Evolutionary conservation across 768 basidiomycete genomes (phyloP), one percentile per base, ranked within the genome.

Genomic region (Pulveroboletus sp.): DNA sequence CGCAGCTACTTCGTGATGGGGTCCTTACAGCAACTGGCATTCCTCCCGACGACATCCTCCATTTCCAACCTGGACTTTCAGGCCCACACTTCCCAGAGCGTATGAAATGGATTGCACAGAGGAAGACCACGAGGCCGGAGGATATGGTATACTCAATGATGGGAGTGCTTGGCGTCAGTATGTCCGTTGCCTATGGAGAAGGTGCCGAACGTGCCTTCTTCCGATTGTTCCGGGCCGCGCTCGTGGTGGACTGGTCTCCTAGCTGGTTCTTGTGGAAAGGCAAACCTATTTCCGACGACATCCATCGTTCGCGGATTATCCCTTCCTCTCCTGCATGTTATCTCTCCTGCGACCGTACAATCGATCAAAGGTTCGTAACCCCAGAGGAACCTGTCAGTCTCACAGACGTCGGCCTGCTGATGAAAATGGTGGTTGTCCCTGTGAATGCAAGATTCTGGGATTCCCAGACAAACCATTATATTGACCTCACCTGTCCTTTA

Each of bases 61-160:
- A 47, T 20, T 50, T 49, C 30, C 6, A 3, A 6, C 54, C 54
- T n/a, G 45, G 39, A 6, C 31, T 47, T 7, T 27, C 13, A 1
- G n/a, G 24, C 6, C 48, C 47, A 19, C 23, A 38, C 5, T 6
- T 57, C 5, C 38, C 49, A 16, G 42, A 38, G 14, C 34, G 44
- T 9, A 54, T 62, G 43, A 20, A n/a, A 3, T 61, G 61, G 60
- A 54, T 56, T 9, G 43, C 55, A 2, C 32, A 23, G 4, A 51
- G 61, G 23, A 38, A 8, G 0, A 61, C 60, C 16, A 63, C 57
- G 4, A 38, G 49, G n/a, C 26, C 34, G 4, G 59, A 61, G 40
- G 59, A 63, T 19, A 47, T 20, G 24, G 47, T 53, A 12, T 63
- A 61, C 30, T 54, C 49, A 1, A 20, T 62, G 31, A 50, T 62